These are phyloP conservation scores for Aspergillus phoenicis DNA, from an alignment of 2,329 filamentous ascomycete genomes.

Conservation along the genomic window DNA sequence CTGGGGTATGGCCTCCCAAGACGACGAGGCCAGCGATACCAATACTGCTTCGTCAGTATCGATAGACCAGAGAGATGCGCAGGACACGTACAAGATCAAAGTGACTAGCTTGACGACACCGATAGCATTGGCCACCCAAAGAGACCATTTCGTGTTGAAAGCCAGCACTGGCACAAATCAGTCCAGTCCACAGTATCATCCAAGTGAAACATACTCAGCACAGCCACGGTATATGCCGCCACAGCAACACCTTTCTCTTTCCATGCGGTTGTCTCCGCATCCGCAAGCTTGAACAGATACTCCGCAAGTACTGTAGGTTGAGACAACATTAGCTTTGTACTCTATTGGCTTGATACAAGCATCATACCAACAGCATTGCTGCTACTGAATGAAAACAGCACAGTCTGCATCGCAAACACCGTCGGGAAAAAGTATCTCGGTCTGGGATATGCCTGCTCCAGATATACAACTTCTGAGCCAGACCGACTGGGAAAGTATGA, in stretches of 20 bases:
- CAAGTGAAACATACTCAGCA: conserved; percentile 50
- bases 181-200: neutral
- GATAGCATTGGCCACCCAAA: conserved; percentile 59
- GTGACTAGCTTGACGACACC: conserved; percentile 63
- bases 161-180: conserved; percentile 45
- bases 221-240: conserved; percentile 63
- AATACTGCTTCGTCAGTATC: conserved; percentile 39
- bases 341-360: neutral
- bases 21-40: conserved; percentile 64
- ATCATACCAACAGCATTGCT: conserved; percentile 61
- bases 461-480: conserved; percentile 67
- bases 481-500: conserved; percentile 68
- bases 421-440: conserved; percentile 67
- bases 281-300: conserved; percentile 64
- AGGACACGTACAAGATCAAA: conserved; percentile 55
- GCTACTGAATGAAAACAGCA: conserved; percentile 66
- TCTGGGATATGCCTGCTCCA: conserved; percentile 68
- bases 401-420: conserved; percentile 64
- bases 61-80: conserved; percentile 2
- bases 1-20: conserved; percentile 57
- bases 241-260: conserved; percentile 68
- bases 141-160: conserved; percentile 61
- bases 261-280: conserved; percentile 58
- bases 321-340: neutral
- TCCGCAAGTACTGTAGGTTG: conserved; percentile 55